Evolutionary conservation across 495 filamentous ascomycete species (phyloP), one percentile per base, ranked within the genome.

Genomic region (Neurospora pannonica): DNA sequence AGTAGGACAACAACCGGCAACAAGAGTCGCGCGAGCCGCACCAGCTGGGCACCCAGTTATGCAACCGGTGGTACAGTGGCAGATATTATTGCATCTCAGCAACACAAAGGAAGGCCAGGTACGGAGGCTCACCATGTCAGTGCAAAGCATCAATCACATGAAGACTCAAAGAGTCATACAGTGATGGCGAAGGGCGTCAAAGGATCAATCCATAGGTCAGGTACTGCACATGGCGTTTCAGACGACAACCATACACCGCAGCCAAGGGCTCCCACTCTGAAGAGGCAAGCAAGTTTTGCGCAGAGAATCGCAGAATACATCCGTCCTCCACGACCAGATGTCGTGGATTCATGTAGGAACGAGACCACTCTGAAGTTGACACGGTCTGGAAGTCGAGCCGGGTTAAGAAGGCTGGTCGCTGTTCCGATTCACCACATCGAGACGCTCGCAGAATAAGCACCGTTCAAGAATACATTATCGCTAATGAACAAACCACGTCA

Each of bases 221-320:
- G 3, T 3, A 36, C 5, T 34, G 54, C 19, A 36, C 28, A 6
- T 17, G 13, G 15, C 1, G 0, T 34, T 7, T 36, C 54, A 1
- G 21, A 31, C 21, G 70, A 74, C 17, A n/a, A 70, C 39, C 73
- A 60, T 31, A 31, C 73, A 24, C 62, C 73, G n/a, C 74, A 70
- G 11, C 36, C 71, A 6, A 48, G 74, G 37, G 54, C 6, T 67
- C 28, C 15, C 0, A 72, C 77, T 28, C 73, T 82, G 70, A 60
- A 77, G 19, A 73, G 74, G 39, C 76, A 81, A 76, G 42, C 75
- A 17, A 81, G 80, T 70, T 71, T 82, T 15, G 74, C 76, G 6
- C 77, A 82, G 73, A 62, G 71, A 5, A 75, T 82, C 39, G 74
- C 74, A 2, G 74, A 81, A 71, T 82, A 82, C 34, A 79, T 82